Conservation (phyloP, 768 basidiomycete species). For the Leccinum rimulosum region DNA sequence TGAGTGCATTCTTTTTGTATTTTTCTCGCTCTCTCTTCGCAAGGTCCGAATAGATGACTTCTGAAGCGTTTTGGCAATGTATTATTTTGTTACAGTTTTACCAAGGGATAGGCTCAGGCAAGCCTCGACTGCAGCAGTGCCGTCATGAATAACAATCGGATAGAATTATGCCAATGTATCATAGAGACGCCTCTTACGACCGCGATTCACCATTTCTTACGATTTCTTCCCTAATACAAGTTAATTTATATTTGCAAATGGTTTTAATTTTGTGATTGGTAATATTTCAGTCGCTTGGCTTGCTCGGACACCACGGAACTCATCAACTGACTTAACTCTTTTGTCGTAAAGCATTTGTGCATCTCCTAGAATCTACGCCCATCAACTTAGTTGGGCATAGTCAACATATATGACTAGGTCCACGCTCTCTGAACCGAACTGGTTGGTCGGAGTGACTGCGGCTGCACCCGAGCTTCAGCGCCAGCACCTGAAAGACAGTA, state of each 20-base stretch:
- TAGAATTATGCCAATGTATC: conserved; percentile 20
- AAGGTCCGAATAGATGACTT: conserved; percentile 12
- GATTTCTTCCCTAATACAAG: conserved; percentile 1
- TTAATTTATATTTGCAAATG: conserved; percentile 1
- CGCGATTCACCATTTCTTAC: conserved; percentile 1
- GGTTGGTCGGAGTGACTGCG: background rate
- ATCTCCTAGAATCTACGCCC: background rate
- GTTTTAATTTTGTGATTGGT: background rate
- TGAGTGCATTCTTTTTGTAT: conserved; percentile 21
- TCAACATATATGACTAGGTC: background rate
- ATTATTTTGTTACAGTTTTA: conserved; percentile 20
- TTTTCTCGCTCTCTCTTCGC: background rate
- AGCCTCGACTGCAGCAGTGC: conserved; percentile 16
- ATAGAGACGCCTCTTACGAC: conserved; percentile 15
- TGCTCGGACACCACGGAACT: conserved; percentile 4
- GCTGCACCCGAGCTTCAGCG: background rate
- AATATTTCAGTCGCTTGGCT: background rate
- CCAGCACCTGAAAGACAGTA: background rate
- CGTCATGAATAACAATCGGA: conserved; percentile 3
- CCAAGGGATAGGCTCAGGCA: conserved; percentile 17
- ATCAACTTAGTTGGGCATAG: background rate
- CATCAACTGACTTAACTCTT: background rate
- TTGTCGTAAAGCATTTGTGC: background rate
- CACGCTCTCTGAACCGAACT: background rate
- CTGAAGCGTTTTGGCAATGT: conserved; percentile 17